These are phyloP conservation scores for Ogataea henricii DNA, from an alignment of 805 yeast species.

Conservation along the genomic window DNA sequence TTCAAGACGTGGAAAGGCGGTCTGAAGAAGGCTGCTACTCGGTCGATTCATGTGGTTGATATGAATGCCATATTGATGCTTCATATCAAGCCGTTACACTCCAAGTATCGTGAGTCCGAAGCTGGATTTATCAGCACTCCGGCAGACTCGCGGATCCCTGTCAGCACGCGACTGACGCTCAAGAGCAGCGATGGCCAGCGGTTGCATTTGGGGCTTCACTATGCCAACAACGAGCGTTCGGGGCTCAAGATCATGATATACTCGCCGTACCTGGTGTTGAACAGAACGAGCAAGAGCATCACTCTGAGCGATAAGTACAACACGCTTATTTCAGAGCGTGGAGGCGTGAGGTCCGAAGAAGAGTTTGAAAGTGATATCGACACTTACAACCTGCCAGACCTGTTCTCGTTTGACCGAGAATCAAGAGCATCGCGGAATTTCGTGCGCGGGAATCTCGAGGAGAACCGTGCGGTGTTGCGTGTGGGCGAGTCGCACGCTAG, in stretches of 20 bases:
- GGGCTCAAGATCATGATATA: constrained; percentile 71
- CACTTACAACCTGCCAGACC: constrained; percentile 52
- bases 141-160: constrained; percentile 20
- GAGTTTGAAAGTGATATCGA: neutral
- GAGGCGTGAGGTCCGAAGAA: constrained; percentile 15
- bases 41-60: constrained; percentile 79
- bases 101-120: constrained; percentile 65
- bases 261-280: constrained; percentile 82
- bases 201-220: constrained; percentile 64
- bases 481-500: constrained; percentile 75
- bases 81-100: constrained; percentile 63
- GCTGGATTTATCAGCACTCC: constrained; percentile 75
- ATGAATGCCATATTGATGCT: constrained; percentile 69
- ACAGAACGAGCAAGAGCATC: constrained; percentile 72
- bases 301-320: constrained; percentile 58
- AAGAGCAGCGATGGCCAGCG: constrained; percentile 66
- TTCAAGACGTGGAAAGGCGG: constrained; percentile 65
- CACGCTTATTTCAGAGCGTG: constrained; percentile 44
- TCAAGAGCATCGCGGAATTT: constrained; percentile 37
- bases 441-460: constrained; percentile 40
- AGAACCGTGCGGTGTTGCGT: constrained; percentile 64
- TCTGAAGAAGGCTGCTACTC: constrained; percentile 64
- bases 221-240: constrained; percentile 52
- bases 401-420: constrained; percentile 80
- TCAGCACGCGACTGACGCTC: constrained; percentile 48